Conservation (phyloP, 257 asterid species). For the Linderniella brevidens region DNA sequence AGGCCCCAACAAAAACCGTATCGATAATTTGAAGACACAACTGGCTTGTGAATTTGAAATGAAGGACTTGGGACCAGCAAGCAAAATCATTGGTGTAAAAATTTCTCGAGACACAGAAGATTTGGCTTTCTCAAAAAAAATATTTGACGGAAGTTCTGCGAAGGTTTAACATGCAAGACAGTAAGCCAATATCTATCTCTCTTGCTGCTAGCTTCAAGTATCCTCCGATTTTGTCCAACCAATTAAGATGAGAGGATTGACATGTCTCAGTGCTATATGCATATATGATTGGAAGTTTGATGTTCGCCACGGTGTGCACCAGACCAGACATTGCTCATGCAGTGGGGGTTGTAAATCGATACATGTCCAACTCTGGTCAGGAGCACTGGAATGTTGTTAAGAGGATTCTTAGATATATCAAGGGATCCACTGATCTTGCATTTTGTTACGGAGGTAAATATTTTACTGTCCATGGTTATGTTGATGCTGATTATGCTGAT, state of each 20-base stretch:
- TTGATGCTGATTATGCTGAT: background rate
- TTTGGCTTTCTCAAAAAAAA: too few species aligned
- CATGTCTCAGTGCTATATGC: constrained; percentile 5
- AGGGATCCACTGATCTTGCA: background rate
- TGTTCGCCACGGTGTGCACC: constrained; percentile 3
- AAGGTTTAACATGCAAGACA: too few species aligned
- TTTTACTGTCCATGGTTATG: background rate
- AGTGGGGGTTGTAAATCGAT: background rate
- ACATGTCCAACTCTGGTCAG: background rate
- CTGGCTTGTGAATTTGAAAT: too few species aligned
- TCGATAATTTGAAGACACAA: too few species aligned
- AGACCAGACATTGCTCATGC: constrained; percentile 7
- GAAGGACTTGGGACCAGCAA: too few species aligned
- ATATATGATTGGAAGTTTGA: constrained; percentile 1
- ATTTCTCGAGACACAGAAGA: too few species aligned
- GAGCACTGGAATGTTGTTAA: background rate
- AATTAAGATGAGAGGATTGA: constrained; percentile 1
- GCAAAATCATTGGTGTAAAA: too few species aligned
- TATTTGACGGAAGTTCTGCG: too few species aligned
- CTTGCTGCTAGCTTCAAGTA: too few species aligned
- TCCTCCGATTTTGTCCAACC: constrained; percentile 6
- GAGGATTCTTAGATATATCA: background rate
- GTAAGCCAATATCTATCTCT: too few species aligned
- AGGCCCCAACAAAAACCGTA: too few species aligned
- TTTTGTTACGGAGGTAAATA: background rate